A percentile compares a stretch with the other conserved stretches of the same genome.
Evolutionary conservation across 169 alveolate genomes (phyloP).

Genomic region (Plasmodium relictum): DNA sequence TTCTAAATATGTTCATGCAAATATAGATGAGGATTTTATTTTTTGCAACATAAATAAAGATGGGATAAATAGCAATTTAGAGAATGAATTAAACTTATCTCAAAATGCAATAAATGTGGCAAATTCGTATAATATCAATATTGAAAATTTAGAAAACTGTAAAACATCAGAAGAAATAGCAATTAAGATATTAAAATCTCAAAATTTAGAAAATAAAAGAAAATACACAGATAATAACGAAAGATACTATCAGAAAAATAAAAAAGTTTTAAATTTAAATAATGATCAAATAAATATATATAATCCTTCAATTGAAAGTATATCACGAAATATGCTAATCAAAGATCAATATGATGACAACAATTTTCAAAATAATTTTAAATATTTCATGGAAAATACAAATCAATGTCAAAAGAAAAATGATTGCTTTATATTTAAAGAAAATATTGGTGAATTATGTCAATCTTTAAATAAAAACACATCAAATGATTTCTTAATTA

Average conservation of each 20-base stretch:
- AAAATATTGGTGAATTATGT: too few relatives aligned
- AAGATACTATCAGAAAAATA: slow-evolving; percentile 17
- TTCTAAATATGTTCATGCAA: slow-evolving; percentile 70
- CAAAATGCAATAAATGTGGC: slow-evolving; percentile 11
- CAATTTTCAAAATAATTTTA: too few relatives aligned
- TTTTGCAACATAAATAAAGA: not conserved
- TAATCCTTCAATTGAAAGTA: slow-evolving; percentile 1
- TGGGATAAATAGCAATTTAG: not conserved
- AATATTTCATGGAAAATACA: too few relatives aligned
- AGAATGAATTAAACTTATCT: not conserved
- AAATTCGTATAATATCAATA: slow-evolving; percentile 27
- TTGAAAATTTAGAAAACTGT: slow-evolving; percentile 22
- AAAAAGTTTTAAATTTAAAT: slow-evolving; percentile 14
- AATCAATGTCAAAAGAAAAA: too few relatives aligned
- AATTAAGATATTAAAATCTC: slow-evolving; percentile 46
- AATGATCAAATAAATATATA: not conserved
- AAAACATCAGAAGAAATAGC: slow-evolving; percentile 75
- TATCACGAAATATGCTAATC: not conserved
- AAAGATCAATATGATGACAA: not conserved
- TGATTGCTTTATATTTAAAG: too few relatives aligned
- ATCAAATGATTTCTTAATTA: too few relatives aligned
- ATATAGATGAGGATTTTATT: slow-evolving; percentile 54
- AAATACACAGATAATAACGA: slow-evolving; percentile 57
- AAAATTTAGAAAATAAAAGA: slow-evolving; percentile 67
- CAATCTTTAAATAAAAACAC: too few relatives aligned